A percentile compares a stretch with the other conserved stretches of the same genome.
Evolutionary conservation across 345 rosid genomes (phyloP).

Genomic region (Linum lewisii): DNA sequence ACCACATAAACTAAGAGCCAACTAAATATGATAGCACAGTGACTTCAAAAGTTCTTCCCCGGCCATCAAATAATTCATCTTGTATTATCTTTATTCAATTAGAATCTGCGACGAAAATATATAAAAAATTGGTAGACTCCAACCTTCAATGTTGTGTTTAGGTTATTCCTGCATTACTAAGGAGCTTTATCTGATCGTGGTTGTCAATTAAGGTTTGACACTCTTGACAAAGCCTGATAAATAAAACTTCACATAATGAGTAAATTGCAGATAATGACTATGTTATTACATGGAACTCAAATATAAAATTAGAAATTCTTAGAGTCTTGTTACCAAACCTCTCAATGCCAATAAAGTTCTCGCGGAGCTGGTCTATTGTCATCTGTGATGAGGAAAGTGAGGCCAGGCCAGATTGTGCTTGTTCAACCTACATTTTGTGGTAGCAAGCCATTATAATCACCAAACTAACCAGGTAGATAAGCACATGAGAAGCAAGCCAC

Average conservation of each 20-base stretch:
- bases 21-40: not conserved
- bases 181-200: constrained; percentile 96
- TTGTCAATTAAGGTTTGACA: constrained; percentile 96
- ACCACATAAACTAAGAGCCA: not conserved
- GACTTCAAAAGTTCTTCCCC: not conserved
- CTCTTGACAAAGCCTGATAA: constrained; percentile 74
- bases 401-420: constrained; percentile 71
- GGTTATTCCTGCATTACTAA: constrained; percentile 93
- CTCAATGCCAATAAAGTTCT: constrained; percentile 77
- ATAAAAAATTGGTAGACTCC: constrained; percentile 6
- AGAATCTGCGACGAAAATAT: constrained; percentile 1
- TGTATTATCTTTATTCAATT: too few species aligned
- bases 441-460: not conserved
- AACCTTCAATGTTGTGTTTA: constrained; percentile 85
- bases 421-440: constrained; percentile 59
- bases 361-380: constrained; percentile 56
- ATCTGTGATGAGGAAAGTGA: constrained; percentile 69
- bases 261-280: not conserved
- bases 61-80: too few species aligned
- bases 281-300: not conserved
- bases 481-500: not conserved
- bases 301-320: not conserved
- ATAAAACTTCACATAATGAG: not conserved
- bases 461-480: not conserved
- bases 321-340: constrained; percentile 30